Percentiles rank a stretch among this genome's conserved stretches.
These are phyloP conservation scores for Aspergillus steynii DNA, from an alignment of 495 filamentous ascomycete genomes.

Conservation along the genomic window DNA sequence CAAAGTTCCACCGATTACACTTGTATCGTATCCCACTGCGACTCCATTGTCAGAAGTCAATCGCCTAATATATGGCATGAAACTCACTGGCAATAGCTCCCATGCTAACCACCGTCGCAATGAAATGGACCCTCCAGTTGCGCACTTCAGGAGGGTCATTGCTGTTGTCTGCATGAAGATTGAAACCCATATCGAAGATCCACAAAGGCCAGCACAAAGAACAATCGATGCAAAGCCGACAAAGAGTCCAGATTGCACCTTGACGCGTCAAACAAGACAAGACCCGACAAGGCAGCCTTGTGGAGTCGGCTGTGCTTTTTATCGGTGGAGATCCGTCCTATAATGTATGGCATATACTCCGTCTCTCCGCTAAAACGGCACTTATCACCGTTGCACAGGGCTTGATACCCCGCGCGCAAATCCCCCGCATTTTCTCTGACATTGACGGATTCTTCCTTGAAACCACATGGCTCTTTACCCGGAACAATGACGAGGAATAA, in stretches of 20 bases:
- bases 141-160: slow-evolving; percentile 59
- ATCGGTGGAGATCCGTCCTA: slow-evolving; percentile 1
- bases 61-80: too few species aligned
- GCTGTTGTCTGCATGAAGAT: slow-evolving; percentile 55
- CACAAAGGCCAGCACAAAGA: neutral
- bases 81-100: slow-evolving; percentile 18
- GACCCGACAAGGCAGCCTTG: slow-evolving; percentile 2
- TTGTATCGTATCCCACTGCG: slow-evolving; percentile 51
- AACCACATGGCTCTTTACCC: neutral
- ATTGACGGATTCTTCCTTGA: neutral
- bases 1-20: slow-evolving; percentile 63
- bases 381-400: neutral
- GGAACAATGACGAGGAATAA: neutral
- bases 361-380: neutral
- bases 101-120: slow-evolving; percentile 50
- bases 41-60: neutral
- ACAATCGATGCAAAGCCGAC: neutral
- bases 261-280: neutral
- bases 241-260: too few species aligned
- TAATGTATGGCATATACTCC: neutral
- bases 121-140: slow-evolving; percentile 66
- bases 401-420: neutral
- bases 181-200: slow-evolving; percentile 45
- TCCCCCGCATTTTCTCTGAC: neutral
- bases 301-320: slow-evolving; percentile 12